phyloP scores from a whole-genome alignment of 1,284 basidiomycete species.

The Ustilago bromivora region DNA sequence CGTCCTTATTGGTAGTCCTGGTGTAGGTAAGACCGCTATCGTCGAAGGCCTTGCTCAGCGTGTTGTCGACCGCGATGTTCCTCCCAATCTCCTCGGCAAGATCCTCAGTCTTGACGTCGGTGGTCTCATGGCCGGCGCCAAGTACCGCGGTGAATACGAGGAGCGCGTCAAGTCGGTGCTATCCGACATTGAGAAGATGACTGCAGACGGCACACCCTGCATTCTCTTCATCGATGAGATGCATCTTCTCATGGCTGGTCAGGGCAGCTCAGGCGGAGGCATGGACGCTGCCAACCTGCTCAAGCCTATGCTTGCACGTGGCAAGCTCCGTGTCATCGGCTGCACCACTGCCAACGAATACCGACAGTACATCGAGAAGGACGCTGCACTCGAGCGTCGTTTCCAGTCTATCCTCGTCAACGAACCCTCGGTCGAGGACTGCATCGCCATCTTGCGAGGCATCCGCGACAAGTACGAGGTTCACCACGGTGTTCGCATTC shows the following conservation, averaged over 20 bases:
- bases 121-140: slow-evolving; percentile 93
- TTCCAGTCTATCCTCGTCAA: slow-evolving; percentile 91
- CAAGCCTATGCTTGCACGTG: slow-evolving; percentile 76
- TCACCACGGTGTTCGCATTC: slow-evolving; percentile 77
- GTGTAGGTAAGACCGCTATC: slow-evolving; percentile 76
- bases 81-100: slow-evolving; percentile 84
- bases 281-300: slow-evolving; percentile 69
- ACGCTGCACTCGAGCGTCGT: slow-evolving; percentile 87
- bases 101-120: slow-evolving; percentile 90
- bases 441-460: slow-evolving; percentile 91
- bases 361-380: slow-evolving; percentile 92
- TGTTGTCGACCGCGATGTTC: slow-evolving; percentile 93
- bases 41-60: slow-evolving; percentile 96
- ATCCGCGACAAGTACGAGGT: slow-evolving; percentile 82
- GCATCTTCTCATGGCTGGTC: slow-evolving; percentile 67
- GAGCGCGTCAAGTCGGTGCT: slow-evolving; percentile 94
- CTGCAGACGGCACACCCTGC: slow-evolving; percentile 83
- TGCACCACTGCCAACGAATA: slow-evolving; percentile 95
- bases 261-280: slow-evolving; percentile 56
- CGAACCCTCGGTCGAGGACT: slow-evolving; percentile 89
- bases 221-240: slow-evolving; percentile 95
- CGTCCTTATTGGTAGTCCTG: slow-evolving; percentile 80
- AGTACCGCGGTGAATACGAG: slow-evolving; percentile 97
- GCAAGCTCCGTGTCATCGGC: slow-evolving; percentile 89
- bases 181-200: slow-evolving; percentile 88